Evolutionary conservation across 495 filamentous ascomycete species (phyloP).

Genomic region (Chaetomium cochliodes): DNA sequence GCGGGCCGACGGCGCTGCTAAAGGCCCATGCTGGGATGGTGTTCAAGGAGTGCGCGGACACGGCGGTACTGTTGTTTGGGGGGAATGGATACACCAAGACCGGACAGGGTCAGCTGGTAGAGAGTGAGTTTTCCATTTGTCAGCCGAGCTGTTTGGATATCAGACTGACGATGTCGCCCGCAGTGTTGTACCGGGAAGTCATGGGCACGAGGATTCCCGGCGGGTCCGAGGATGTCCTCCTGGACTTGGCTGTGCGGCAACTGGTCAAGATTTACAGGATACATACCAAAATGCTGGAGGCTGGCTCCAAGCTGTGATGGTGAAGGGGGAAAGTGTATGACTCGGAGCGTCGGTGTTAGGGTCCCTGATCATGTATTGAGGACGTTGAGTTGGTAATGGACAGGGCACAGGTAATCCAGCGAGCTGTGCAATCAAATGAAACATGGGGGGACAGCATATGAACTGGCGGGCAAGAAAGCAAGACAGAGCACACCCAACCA

Average conservation of each 20-base stretch:
- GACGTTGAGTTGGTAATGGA: too few species aligned
- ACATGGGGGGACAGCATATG: too few species aligned
- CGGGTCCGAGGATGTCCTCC: constrained; percentile 72
- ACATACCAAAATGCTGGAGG: constrained; percentile 60
- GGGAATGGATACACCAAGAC: constrained; percentile 68
- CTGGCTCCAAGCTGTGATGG: constrained; percentile 18
- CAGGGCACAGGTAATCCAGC: too few species aligned
- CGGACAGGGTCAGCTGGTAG: constrained; percentile 68
- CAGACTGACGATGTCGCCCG: too few species aligned
- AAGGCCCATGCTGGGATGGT: constrained; percentile 73
- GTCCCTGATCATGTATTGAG: too few species aligned
- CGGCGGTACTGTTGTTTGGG: constrained; percentile 67
- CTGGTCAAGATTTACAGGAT: constrained; percentile 68
- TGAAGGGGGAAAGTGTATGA: too few species aligned
- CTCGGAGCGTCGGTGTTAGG: too few species aligned
- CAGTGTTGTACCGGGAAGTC: constrained; percentile 59
- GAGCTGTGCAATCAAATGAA: too few species aligned
- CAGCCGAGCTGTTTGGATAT: neutral
- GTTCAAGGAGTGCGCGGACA: constrained; percentile 66
- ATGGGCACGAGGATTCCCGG: constrained; percentile 63
- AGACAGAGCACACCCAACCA: too few species aligned
- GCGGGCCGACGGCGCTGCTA: constrained; percentile 65
- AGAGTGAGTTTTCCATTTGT: constrained; percentile 50
- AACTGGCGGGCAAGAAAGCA: too few species aligned
- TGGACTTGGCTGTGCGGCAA: constrained; percentile 69